Conservation (phyloP, 2,329 filamentous ascomycete species). For the Pleomassaria siparia region DNA sequence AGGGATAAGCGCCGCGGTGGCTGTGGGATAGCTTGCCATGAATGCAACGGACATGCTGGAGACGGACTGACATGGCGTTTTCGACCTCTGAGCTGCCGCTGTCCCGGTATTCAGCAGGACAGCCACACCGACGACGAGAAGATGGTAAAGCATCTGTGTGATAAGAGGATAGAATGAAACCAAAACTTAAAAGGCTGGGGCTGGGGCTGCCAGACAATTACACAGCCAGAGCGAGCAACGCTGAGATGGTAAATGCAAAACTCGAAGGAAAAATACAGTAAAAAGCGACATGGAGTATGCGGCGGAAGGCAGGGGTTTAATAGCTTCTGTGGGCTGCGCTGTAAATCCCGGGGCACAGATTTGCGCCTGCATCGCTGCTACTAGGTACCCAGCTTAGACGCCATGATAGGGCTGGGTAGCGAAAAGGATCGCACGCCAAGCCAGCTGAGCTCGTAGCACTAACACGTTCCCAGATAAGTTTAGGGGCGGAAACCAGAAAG, state of each 20-base stretch:
- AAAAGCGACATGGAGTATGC: background rate
- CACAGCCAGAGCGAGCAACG: background rate
- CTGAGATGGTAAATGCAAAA: background rate
- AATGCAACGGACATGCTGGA: constrained; percentile 18
- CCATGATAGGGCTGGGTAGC: constrained; percentile 7
- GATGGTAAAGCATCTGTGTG: constrained; percentile 13
- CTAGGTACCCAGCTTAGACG: constrained; percentile 8
- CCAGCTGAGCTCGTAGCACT: constrained; percentile 10
- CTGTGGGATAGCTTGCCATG: constrained; percentile 12
- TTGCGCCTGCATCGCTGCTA: constrained; percentile 12
- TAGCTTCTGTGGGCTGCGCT: background rate
- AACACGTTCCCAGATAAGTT: constrained; percentile 3
- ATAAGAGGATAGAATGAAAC: background rate
- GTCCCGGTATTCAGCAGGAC: constrained; percentile 19
- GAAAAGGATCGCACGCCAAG: constrained; percentile 8
- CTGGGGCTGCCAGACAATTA: background rate
- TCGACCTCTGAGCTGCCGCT: constrained; percentile 8
- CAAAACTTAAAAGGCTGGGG: too few relatives aligned
- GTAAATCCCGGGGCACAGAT: constrained; percentile 6
- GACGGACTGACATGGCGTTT: constrained; percentile 17
- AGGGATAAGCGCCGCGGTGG: constrained; percentile 15
- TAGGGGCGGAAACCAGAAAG: constrained; percentile 4
- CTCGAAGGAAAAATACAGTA: background rate
- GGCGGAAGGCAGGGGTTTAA: constrained; percentile 13
- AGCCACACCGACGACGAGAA: constrained; percentile 16